A percentile compares a stretch with the other conserved stretches of the same genome.
phyloP scores from a whole-genome alignment of 345 rosid species.

The Euphorbia tirucalli region DNA sequence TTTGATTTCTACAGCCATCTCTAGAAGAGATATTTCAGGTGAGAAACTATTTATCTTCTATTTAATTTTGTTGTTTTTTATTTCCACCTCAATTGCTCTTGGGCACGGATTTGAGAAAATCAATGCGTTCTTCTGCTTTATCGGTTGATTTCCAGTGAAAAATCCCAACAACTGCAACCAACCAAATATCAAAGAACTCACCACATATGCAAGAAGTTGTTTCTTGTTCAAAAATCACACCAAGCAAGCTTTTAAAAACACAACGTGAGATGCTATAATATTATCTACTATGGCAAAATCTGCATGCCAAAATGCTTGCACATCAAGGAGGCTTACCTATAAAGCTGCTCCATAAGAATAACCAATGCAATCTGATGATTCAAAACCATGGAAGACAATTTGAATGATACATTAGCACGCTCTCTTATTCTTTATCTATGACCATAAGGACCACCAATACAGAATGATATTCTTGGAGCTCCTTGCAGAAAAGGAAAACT shows the following conservation, averaged over 20 bases:
- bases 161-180: no score
- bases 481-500: conserved; percentile 41
- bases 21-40: no score
- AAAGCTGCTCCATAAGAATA: conserved; percentile 82
- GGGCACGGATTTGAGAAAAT: no score
- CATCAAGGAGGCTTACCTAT: conserved; percentile 45
- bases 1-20: no score
- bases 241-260: background rate
- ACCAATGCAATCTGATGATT: conserved; percentile 88
- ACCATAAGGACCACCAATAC: conserved; percentile 90
- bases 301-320: background rate
- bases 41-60: no score
- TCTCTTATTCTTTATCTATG: conserved; percentile 62
- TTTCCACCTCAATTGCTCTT: no score
- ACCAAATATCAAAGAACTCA: background rate
- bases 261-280: background rate
- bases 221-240: background rate
- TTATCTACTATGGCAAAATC: background rate
- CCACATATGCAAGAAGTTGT: background rate
- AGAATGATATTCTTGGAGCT: conserved; percentile 73
- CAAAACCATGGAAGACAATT: conserved; percentile 79
- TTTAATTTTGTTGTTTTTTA: no score
- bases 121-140: no score
- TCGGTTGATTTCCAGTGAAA: no score
- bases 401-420: conserved; percentile 62